Evolutionary conservation across 495 filamentous ascomycete species (phyloP).

Genomic region (Lepraria neglecta): DNA sequence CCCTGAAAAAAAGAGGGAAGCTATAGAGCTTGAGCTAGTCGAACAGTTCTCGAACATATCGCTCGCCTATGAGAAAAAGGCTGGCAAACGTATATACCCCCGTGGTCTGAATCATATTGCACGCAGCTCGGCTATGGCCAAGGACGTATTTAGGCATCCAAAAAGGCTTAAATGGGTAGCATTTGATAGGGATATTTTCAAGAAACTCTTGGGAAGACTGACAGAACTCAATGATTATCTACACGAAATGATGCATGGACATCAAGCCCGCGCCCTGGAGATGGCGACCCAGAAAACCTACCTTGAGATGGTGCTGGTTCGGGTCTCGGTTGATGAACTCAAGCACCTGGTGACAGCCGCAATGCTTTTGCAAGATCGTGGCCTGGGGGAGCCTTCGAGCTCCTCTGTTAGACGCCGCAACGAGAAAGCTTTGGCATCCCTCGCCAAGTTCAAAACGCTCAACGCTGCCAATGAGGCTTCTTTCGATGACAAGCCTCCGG

Average conservation of each 20-base stretch:
- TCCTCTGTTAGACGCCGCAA: conserved; percentile 2
- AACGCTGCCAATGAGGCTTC: conserved; percentile 8
- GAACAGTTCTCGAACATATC: conserved; percentile 17
- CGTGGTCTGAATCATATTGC: conserved; percentile 12
- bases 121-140: conserved; percentile 1
- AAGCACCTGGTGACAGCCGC: conserved; percentile 9
- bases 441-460: conserved; percentile 14
- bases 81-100: not conserved
- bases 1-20: not conserved
- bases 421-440: conserved; percentile 9
- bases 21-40: conserved; percentile 6
- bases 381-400: not conserved
- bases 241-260: conserved; percentile 17
- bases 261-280: conserved; percentile 16
- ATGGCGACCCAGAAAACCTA: conserved; percentile 1
- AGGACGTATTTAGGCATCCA: conserved; percentile 11
- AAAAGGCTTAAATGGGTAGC: conserved; percentile 23
- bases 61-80: conserved; percentile 3
- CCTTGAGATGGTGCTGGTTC: conserved; percentile 12
- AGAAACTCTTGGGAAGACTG: conserved; percentile 16
- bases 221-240: conserved; percentile 21
- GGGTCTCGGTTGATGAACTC: conserved; percentile 8
- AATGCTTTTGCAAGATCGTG: conserved; percentile 11
- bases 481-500: not conserved
- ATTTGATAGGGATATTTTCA: conserved; percentile 22